Conservation (phyloP, 768 basidiomycete species). For the Tulasnella sp. region DNA sequence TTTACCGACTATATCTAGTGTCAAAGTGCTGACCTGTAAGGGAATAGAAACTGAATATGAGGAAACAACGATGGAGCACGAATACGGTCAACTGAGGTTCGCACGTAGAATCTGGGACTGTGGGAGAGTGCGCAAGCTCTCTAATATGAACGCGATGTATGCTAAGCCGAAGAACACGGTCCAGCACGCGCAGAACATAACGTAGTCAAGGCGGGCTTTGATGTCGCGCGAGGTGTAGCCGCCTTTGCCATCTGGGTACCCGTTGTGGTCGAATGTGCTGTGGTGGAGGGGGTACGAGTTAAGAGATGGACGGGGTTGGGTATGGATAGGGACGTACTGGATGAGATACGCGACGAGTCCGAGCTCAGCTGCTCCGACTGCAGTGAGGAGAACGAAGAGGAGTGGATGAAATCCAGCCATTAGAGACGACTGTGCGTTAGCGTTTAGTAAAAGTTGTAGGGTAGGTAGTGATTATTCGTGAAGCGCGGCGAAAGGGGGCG, state of each 20-base stretch:
- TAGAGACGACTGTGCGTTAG: conserved; percentile 23
- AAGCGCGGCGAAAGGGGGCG: background rate
- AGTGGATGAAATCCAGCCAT: conserved; percentile 31
- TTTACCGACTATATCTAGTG: no score
- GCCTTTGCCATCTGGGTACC: background rate
- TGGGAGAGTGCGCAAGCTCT: conserved; percentile 51
- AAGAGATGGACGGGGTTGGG: conserved; percentile 28
- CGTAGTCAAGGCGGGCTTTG: conserved; percentile 36
- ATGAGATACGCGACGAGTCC: conserved; percentile 66
- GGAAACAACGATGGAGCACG: no score
- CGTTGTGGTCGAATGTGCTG: background rate
- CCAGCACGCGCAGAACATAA: conserved; percentile 60
- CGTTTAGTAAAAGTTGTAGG: background rate
- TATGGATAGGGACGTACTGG: conserved; percentile 53
- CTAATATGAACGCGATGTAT: conserved; percentile 63
- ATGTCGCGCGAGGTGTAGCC: conserved; percentile 1
- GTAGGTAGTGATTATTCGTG: background rate
- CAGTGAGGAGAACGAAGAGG: conserved; percentile 43
- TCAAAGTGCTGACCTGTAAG: no score
- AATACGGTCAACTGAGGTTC: no score
- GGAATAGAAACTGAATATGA: no score
- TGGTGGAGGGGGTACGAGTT: conserved; percentile 45
- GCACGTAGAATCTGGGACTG: no score
- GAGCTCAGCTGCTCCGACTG: conserved; percentile 58
- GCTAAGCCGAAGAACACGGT: conserved; percentile 58